These are phyloP conservation scores for Talaromyces trachyspermus DNA, from an alignment of 495 filamentous ascomycete species.

Conservation along the genomic window DNA sequence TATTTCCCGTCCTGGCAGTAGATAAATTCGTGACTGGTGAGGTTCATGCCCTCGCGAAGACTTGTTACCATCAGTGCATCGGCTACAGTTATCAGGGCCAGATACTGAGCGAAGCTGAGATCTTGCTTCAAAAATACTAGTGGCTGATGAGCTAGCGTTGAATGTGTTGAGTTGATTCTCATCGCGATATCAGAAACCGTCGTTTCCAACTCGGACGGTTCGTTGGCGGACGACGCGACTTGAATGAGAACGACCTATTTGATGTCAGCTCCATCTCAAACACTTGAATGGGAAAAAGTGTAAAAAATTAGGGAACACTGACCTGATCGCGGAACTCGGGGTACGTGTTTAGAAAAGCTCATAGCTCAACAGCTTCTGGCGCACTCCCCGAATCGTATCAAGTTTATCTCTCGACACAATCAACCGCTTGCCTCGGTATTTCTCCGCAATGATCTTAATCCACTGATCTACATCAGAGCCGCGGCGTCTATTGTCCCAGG, in stretches of 20 bases:
- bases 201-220: slow-evolving; percentile 76
- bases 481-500: slow-evolving; percentile 61
- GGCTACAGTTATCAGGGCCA: slow-evolving; percentile 79
- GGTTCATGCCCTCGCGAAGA: slow-evolving; percentile 90
- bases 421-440: slow-evolving; percentile 76
- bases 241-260: slow-evolving; percentile 72
- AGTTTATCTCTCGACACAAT: slow-evolving; percentile 92
- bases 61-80: slow-evolving; percentile 89
- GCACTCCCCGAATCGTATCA: slow-evolving; percentile 80
- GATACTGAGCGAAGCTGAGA: slow-evolving; percentile 80
- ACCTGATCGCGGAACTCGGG: slow-evolving; percentile 77
- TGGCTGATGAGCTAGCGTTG: slow-evolving; percentile 81
- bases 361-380: slow-evolving; percentile 86
- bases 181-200: slow-evolving; percentile 88
- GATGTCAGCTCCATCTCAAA: too few species aligned
- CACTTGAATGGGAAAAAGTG: too few species aligned
- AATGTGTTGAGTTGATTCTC: slow-evolving; percentile 80
- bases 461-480: slow-evolving; percentile 66
- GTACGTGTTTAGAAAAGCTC: slow-evolving; percentile 90
- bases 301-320: not conserved
- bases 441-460: slow-evolving; percentile 68
- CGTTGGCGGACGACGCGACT: slow-evolving; percentile 81
- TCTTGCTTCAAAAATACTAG: slow-evolving; percentile 94
- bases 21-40: slow-evolving; percentile 87
- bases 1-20: slow-evolving; percentile 85